Conservation (phyloP, 176 grass and related monocot genomes). For the Dactylis glomerata region DNA sequence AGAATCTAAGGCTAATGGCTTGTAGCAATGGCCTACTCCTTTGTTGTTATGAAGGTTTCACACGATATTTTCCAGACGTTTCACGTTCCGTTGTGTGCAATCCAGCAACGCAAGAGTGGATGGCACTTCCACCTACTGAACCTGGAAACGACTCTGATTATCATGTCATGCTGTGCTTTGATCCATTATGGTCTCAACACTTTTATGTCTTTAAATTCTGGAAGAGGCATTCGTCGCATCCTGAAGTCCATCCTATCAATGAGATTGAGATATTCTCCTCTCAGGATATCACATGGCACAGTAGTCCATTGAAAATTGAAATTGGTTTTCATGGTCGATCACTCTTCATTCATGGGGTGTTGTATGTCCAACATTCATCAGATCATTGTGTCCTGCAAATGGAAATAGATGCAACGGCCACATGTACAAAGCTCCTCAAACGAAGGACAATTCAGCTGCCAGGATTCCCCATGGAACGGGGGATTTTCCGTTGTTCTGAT, state of each 20-base stretch:
- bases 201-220: slow-evolving; percentile 28
- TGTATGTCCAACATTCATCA: not conserved
- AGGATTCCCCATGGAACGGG: not conserved
- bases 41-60: not conserved
- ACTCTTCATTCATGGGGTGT: not conserved
- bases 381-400: not conserved
- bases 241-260: not conserved
- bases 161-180: not conserved
- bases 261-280: not conserved
- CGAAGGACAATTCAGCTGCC: not conserved
- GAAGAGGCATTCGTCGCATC: not conserved
- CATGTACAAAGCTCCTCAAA: not conserved
- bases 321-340: not conserved
- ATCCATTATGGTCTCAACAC: slow-evolving; percentile 23
- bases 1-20: slow-evolving; percentile 20
- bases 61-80: not conserved
- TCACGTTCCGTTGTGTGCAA: slow-evolving; percentile 23
- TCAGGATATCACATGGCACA: not conserved
- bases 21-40: slow-evolving; percentile 39
- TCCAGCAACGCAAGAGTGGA: slow-evolving; percentile 23
- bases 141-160: too few species aligned
- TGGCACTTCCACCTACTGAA: not conserved
- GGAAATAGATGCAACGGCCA: not conserved
- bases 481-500: not conserved
- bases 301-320: not conserved